Evolutionary conservation across 306 rosid species (phyloP).

Genomic region (Bauhinia variegata): DNA sequence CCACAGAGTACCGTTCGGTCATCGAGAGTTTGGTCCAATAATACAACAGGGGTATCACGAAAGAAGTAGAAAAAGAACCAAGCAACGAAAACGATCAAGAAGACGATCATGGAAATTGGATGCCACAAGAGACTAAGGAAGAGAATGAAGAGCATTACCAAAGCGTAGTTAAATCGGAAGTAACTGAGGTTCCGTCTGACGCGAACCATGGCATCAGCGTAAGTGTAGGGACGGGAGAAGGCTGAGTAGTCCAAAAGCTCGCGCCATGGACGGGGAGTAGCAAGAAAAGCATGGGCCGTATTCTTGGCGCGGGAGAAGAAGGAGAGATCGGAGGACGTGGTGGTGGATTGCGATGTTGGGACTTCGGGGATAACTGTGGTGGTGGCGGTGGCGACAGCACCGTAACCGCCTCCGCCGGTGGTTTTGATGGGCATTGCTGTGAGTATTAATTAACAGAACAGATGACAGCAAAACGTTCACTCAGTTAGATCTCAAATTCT

Average conservation of each 20-base stretch:
- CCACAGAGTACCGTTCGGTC: constrained; percentile 35
- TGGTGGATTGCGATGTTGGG: background rate
- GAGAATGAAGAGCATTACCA: constrained; percentile 31
- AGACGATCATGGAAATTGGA: constrained; percentile 45
- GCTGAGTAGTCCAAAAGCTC: constrained; percentile 46
- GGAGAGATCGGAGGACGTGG: constrained; percentile 14
- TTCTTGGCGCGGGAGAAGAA: constrained; percentile 25
- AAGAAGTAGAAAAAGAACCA: constrained; percentile 54
- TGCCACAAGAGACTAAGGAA: constrained; percentile 56
- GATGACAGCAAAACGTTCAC: too few species aligned
- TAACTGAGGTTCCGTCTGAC: constrained; percentile 43
- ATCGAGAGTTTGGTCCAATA: constrained; percentile 29
- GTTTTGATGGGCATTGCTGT: too few species aligned
- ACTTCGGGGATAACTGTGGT: background rate
- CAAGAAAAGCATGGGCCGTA: constrained; percentile 22
- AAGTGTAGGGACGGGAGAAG: constrained; percentile 42
- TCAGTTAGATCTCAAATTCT: too few species aligned
- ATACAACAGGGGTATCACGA: constrained; percentile 34
- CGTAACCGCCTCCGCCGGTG: too few species aligned
- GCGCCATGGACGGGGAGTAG: constrained; percentile 48
- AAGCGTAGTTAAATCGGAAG: constrained; percentile 51
- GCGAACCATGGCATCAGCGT: constrained; percentile 49
- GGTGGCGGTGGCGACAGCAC: too few species aligned
- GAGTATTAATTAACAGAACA: too few species aligned
- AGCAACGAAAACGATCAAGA: constrained; percentile 36